These are phyloP conservation scores for Trypanosomatidae sp. DNA, from an alignment of 208 protist genomes.

Conservation along the genomic window DNA sequence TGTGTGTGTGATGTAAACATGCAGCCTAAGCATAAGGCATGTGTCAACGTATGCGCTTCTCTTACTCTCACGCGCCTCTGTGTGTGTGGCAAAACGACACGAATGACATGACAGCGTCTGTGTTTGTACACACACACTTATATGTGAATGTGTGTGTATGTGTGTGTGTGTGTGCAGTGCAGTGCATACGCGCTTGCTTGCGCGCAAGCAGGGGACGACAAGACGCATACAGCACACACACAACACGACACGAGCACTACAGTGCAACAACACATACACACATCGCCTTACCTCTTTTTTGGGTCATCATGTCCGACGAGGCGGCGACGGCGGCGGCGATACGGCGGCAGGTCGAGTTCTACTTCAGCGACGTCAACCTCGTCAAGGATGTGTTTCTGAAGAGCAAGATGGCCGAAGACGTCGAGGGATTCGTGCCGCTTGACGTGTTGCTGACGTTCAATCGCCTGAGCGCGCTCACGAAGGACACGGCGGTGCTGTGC, in stretches of 20 bases:
- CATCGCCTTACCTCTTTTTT: not conserved
- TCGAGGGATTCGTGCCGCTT: constrained; percentile 67
- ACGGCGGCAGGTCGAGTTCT: constrained; percentile 80
- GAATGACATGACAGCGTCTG: not conserved
- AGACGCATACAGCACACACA: too few species aligned
- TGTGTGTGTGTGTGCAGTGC: too few species aligned
- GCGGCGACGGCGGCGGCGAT: constrained; percentile 21
- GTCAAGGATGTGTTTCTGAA: constrained; percentile 83
- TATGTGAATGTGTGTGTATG: not conserved
- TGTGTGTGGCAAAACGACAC: not conserved
- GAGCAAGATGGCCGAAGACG: constrained; percentile 76
- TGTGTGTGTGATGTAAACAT: too few species aligned
- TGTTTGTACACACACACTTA: not conserved
- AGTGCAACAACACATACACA: constrained; percentile 3
- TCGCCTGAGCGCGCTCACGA: constrained; percentile 61
- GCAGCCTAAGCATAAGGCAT: not conserved
- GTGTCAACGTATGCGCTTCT: not conserved
- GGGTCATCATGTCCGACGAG: constrained; percentile 10
- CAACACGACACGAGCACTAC: not conserved
- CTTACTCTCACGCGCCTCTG: constrained; percentile 3
- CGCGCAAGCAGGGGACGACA: too few species aligned
- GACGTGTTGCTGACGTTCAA: constrained; percentile 81
- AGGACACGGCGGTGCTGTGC: constrained; percentile 45
- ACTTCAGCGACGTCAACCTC: constrained; percentile 89
- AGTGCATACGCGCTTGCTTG: too few species aligned